Base-by-base conservation (phyloP, 257 asterid genomes). In the Prunella vulgaris region DNA sequence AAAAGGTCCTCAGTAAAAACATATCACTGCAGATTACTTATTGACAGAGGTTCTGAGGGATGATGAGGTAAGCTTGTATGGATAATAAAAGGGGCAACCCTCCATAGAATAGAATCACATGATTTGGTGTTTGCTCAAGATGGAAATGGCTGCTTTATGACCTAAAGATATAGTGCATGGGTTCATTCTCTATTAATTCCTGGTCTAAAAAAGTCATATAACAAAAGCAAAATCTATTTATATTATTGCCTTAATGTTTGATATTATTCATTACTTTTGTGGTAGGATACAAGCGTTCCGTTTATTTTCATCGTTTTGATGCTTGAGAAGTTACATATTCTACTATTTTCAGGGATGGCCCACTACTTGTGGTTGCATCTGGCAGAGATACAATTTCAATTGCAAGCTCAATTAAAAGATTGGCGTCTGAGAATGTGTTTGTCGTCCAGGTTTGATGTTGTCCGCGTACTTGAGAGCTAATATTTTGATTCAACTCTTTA, bases 331-430 rank as follows among this genome's bases (percentile, higher is more conserved):
- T 71, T 27, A 63, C 67, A 17, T 53, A 66, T 66, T 73, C 9
- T n/a, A 44, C 35, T 48, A 25, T 72, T 78, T 76, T 22, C 88
- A 94, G 99, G 95, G 97, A 91, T 80, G 99, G 99, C 32, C 99
- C 99, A 49, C 81, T 94, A 60, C 93, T 94, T 61, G 96, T 94
- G 81, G 91, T 91, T 82, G 99, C 97, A 83, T 89, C 93, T 65
- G 99, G 99, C 67, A 87, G 98, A 84, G 99, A 94, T 80, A 94
- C 99, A 22, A 85, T 89, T 75, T 87, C 99, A 68, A 77, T 85
- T 75, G 91, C 97, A 59, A 89, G 97, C 89, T 89, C 99, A 76
- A 83, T 94, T 17, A 94, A 80, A 76, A 83, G 90, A 87, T 80
- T 94, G 77, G 99, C 99, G 40, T 83, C 95, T 65, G 97, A 89